Conservation (phyloP, 441 rosid genomes). For the Capsella rubella region DNA sequence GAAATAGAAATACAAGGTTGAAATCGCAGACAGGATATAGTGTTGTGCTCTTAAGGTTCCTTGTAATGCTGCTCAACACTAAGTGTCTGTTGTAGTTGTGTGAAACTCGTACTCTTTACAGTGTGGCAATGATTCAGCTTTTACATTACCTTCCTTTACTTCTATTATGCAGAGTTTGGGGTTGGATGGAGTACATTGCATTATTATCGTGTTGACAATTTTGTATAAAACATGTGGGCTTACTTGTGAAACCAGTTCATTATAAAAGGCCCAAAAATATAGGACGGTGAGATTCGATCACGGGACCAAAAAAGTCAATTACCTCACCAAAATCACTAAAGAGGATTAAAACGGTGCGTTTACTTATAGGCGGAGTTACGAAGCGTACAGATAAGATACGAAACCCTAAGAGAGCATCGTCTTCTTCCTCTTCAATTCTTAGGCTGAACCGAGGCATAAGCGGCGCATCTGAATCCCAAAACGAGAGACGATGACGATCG, state of each 20-base stretch:
- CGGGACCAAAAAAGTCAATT: too few species aligned
- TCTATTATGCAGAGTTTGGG: slow-evolving; percentile 5
- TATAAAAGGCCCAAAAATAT: not conserved
- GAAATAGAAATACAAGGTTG: slow-evolving; percentile 27
- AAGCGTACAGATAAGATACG: not conserved
- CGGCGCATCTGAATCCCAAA: slow-evolving; percentile 38
- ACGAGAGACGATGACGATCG: slow-evolving; percentile 37
- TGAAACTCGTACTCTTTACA: slow-evolving; percentile 26
- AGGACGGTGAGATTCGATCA: not conserved
- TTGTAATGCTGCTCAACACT: slow-evolving; percentile 25
- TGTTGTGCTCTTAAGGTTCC: slow-evolving; percentile 12
- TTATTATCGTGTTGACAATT: too few species aligned
- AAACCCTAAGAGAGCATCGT: slow-evolving; percentile 1
- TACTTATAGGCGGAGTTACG: not conserved
- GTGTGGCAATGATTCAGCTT: slow-evolving; percentile 19
- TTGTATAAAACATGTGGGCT: not conserved
- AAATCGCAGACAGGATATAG: slow-evolving; percentile 11
- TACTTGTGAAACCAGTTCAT: too few species aligned
- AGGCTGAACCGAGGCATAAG: slow-evolving; percentile 9
- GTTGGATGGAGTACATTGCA: not conserved
- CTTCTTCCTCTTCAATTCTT: not conserved
- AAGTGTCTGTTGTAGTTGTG: slow-evolving; percentile 6
- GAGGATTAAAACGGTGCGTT: not conserved
- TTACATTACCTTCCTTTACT: slow-evolving; percentile 6
- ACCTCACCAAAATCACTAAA: not conserved